phyloP scores from a whole-genome alignment of 306 rosid species.

The Senna siamea region DNA sequence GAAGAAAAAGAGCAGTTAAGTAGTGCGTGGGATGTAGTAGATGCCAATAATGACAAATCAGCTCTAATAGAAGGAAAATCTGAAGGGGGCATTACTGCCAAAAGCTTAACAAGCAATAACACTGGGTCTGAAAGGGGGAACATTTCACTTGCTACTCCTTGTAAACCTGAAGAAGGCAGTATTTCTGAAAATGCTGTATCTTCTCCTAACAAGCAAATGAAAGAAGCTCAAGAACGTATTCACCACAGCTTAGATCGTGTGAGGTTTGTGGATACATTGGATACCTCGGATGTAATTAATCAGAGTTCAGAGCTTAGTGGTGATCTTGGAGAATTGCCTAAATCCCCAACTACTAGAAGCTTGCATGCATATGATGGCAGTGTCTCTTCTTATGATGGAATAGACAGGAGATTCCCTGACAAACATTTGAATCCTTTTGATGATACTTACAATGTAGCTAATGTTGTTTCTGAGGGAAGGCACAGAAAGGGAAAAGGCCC shows the following conservation, averaged over 20 bases:
- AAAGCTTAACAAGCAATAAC: slow-evolving; percentile 43
- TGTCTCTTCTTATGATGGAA: slow-evolving; percentile 71
- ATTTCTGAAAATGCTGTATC: slow-evolving; percentile 41
- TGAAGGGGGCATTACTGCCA: slow-evolving; percentile 39
- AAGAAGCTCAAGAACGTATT: slow-evolving; percentile 42
- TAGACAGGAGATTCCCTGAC: slow-evolving; percentile 44
- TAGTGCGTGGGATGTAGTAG: slow-evolving; percentile 30
- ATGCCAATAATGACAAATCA: slow-evolving; percentile 37
- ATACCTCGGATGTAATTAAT: slow-evolving; percentile 41
- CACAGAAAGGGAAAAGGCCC: slow-evolving; percentile 48
- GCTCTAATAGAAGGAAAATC: slow-evolving; percentile 36
- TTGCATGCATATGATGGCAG: slow-evolving; percentile 76
- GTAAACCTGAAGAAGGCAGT: slow-evolving; percentile 37
- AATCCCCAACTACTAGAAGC: slow-evolving; percentile 59
- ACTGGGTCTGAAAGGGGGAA: slow-evolving; percentile 35
- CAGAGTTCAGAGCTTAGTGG: slow-evolving; percentile 54
- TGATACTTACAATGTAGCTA: slow-evolving; percentile 30
- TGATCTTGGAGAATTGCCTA: slow-evolving; percentile 41
- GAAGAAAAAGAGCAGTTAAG: slow-evolving; percentile 32
- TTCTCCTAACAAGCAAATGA: slow-evolving; percentile 44
- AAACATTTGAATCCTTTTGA: slow-evolving; percentile 38
- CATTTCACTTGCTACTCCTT: slow-evolving; percentile 38
- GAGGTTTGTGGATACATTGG: slow-evolving; percentile 43
- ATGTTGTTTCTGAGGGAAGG: slow-evolving; percentile 52
- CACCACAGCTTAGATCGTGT: slow-evolving; percentile 32